phyloP scores from a whole-genome alignment of 345 rosid genomes.

The Capsella bursapastoris region DNA sequence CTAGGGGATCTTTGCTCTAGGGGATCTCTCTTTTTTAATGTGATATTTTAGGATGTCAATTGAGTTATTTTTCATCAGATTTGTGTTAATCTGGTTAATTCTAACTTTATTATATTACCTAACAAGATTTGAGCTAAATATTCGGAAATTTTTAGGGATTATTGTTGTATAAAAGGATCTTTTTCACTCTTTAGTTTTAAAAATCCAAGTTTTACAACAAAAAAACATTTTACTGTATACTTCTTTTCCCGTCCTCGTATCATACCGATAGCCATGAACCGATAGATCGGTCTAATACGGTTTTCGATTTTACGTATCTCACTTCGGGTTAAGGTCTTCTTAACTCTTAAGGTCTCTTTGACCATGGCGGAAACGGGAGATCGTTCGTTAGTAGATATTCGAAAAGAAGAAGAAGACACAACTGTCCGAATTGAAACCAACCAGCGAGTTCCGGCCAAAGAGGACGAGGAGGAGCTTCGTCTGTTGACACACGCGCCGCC shows the following conservation, averaged over 20 bases:
- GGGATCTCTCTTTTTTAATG: too few relatives aligned
- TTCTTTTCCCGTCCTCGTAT: neutral
- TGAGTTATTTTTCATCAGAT: too few relatives aligned
- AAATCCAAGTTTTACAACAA: too few relatives aligned
- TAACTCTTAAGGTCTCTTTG: neutral
- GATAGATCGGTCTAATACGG: slow-evolving; percentile 5
- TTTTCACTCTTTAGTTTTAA: too few relatives aligned
- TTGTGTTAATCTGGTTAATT: too few relatives aligned
- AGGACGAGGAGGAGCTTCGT: slow-evolving; percentile 38
- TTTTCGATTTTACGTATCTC: neutral
- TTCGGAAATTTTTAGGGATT: too few relatives aligned
- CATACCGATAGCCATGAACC: slow-evolving; percentile 7
- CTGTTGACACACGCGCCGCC: slow-evolving; percentile 32
- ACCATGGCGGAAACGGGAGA: neutral
- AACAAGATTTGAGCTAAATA: too few relatives aligned
- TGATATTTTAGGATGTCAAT: too few relatives aligned
- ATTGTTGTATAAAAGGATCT: too few relatives aligned
- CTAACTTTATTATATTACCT: too few relatives aligned
- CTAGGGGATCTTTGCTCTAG: too few relatives aligned
- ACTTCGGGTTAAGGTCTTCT: neutral
- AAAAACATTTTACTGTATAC: too few relatives aligned
- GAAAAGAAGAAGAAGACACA: neutral
- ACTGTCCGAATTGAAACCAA: neutral
- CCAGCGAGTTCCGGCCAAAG: slow-evolving; percentile 27
- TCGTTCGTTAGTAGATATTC: neutral